Percentiles rank a stretch among this genome's conserved stretches.
Conservation (phyloP, 768 basidiomycete species). For the Boletus pseudopeckii region DNA sequence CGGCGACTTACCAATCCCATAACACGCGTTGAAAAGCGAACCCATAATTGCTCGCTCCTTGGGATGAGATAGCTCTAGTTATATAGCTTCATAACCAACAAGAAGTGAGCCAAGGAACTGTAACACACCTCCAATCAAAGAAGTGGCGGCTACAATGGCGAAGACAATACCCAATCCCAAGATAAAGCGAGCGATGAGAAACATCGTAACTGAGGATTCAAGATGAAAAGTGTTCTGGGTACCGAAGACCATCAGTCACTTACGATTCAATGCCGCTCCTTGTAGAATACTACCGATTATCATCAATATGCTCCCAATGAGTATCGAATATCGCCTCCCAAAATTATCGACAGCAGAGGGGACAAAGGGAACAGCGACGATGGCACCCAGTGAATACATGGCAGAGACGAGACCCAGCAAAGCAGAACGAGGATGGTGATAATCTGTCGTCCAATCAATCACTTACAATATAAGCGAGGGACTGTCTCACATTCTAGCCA, state of each 20-base stretch:
- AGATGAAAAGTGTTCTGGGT: not conserved
- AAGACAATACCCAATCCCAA: not conserved
- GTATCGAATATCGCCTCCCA: conserved; percentile 10
- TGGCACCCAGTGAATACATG: conserved; percentile 56
- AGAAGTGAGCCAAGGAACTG: not conserved
- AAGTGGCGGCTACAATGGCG: not conserved
- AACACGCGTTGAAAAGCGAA: not conserved
- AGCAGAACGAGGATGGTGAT: conserved; percentile 49
- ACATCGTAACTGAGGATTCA: not conserved
- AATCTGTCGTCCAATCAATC: conserved; percentile 36
- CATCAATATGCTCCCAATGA: conserved; percentile 5
- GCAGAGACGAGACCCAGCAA: conserved; percentile 56
- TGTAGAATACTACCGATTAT: conserved; percentile 8
- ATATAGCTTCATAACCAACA: not conserved
- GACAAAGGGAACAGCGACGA: conserved; percentile 45
- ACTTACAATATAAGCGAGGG: not conserved
- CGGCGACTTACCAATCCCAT: conserved; percentile 4
- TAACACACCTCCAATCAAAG: conserved; percentile 6
- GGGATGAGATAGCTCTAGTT: conserved; percentile 6
- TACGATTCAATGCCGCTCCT: conserved; percentile 10
- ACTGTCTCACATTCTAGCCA: conserved; percentile 48
- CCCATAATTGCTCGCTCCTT: conserved; percentile 9
- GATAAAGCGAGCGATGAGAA: conserved; percentile 5
- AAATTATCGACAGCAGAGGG: conserved; percentile 1
- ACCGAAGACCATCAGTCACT: not conserved